phyloP scores from a whole-genome alignment of 2,329 filamentous ascomycete genomes.

The Curvularia hawaiiensis region DNA sequence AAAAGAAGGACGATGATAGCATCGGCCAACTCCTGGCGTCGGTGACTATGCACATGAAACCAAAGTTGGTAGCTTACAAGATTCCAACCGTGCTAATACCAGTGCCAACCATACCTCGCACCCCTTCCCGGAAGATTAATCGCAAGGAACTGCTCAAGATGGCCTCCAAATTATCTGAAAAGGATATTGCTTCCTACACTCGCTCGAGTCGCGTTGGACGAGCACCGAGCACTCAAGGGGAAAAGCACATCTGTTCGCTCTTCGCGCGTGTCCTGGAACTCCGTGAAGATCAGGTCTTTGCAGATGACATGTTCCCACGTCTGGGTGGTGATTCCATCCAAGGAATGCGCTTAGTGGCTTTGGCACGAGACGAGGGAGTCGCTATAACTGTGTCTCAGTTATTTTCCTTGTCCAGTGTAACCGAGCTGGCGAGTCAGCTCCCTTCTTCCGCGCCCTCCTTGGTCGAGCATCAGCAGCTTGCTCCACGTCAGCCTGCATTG shows the following conservation, averaged over 20 bases:
- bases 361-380: neutral
- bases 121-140: constrained; percentile 47
- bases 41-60: neutral
- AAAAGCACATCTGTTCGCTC: neutral
- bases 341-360: neutral
- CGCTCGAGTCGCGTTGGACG: neutral
- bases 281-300: neutral
- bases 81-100: constrained; percentile 47
- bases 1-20: neutral
- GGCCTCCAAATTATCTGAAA: neutral
- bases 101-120: constrained; percentile 40
- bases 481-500: neutral
- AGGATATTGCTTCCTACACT: neutral
- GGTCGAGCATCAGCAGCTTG: neutral
- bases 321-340: constrained; percentile 1
- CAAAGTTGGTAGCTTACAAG: neutral
- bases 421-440: neutral
- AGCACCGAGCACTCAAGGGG: neutral
- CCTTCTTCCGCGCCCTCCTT: neutral
- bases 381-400: constrained; percentile 1
- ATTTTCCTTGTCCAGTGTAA: neutral
- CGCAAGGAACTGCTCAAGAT: constrained; percentile 27
- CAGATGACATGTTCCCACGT: neutral
- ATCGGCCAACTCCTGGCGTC: neutral
- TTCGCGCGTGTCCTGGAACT: constrained; percentile 1